phyloP scores from a whole-genome alignment of 1,139 yeast genomes.

The Diutina pseudorugosa region DNA sequence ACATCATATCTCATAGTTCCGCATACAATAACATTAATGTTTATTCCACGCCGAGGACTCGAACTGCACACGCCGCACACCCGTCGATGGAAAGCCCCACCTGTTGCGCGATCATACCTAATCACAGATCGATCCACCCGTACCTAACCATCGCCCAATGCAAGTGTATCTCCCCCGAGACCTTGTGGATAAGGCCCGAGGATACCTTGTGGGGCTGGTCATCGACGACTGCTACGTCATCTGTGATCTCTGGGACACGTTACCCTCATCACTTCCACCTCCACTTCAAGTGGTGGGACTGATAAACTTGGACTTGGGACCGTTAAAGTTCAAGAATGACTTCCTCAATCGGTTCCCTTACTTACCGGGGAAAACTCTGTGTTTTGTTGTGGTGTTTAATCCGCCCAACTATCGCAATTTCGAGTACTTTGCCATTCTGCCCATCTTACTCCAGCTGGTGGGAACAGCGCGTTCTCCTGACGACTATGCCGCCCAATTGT shows the following conservation, averaged over 20 bases:
- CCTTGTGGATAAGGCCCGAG: background rate
- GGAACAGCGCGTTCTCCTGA: background rate
- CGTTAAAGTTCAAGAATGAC: background rate
- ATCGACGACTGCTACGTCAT: background rate
- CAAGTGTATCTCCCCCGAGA: slow-evolving; percentile 1
- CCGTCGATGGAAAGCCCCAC: too few species aligned
- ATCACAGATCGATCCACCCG: too few species aligned
- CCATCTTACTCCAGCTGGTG: slow-evolving; percentile 45
- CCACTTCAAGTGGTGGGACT: background rate
- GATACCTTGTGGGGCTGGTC: background rate
- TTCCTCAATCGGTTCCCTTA: background rate
- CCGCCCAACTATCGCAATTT: slow-evolving; percentile 66
- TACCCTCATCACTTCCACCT: background rate
- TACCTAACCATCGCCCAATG: background rate
- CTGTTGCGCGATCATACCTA: too few species aligned
- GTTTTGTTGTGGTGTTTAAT: slow-evolving; percentile 39
- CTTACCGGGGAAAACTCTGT: background rate
- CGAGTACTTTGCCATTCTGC: slow-evolving; percentile 70
- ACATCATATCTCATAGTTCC: too few species aligned
- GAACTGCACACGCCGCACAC: too few species aligned
- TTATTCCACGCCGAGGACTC: too few species aligned
- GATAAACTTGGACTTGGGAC: background rate
- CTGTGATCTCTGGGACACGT: background rate
- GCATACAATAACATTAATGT: too few species aligned
- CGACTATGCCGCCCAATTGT: background rate